phyloP scores from a whole-genome alignment of 2,329 filamentous ascomycete genomes.

The Grosmannia clavigera region DNA sequence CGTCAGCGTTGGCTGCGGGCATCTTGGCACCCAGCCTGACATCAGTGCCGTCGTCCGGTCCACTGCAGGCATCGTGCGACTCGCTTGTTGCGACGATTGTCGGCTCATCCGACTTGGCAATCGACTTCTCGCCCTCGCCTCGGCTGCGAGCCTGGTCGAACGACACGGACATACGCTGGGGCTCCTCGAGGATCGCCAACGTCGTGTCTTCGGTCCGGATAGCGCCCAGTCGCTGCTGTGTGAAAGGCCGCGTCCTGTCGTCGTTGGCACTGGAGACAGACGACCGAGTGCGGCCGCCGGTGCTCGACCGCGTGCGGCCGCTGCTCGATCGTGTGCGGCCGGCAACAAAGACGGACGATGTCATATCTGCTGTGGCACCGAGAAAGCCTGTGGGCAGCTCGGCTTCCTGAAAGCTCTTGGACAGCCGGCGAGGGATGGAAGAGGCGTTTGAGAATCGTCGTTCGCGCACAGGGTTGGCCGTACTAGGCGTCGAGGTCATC shows the following conservation, averaged over 20 bases:
- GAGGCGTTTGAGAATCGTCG: slow-evolving; percentile 3
- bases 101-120: neutral
- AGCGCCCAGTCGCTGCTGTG: neutral
- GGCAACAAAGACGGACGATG: slow-evolving; percentile 24
- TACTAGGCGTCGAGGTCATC: neutral
- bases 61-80: neutral
- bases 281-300: slow-evolving; percentile 3
- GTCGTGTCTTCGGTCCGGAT: neutral
- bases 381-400: slow-evolving; percentile 34
- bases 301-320: slow-evolving; percentile 5
- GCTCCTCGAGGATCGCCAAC: slow-evolving; percentile 4
- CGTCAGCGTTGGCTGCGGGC: neutral
- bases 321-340: slow-evolving; percentile 2
- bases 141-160: neutral
- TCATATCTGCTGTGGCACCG: slow-evolving; percentile 32
- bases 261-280: slow-evolving; percentile 6
- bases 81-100: neutral
- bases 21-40: neutral
- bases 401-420: slow-evolving; percentile 29
- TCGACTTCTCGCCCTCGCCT: neutral
- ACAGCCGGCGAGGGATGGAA: slow-evolving; percentile 9
- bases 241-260: neutral
- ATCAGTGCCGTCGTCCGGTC: neutral
- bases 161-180: neutral
- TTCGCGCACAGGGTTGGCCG: neutral